Conservation (phyloP, 1,139 yeast species). For the Lodderomyces jiufengensis region DNA sequence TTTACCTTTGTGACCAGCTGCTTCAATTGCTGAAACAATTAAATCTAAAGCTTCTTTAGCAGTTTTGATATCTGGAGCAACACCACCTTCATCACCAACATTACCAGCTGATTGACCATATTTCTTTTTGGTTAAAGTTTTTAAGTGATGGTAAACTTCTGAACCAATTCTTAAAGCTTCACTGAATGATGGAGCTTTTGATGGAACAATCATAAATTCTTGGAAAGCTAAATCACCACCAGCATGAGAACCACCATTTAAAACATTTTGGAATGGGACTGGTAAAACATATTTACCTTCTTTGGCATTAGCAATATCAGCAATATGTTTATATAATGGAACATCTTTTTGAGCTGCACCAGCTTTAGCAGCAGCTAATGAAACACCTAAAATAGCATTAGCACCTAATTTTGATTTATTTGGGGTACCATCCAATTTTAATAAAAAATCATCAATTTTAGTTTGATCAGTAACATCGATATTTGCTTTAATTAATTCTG, state of each 20-base stretch:
- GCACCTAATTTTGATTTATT: slow-evolving; percentile 96
- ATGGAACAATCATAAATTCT: slow-evolving; percentile 98
- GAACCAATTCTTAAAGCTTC: slow-evolving; percentile 95
- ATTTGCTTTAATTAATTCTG: slow-evolving; percentile 74
- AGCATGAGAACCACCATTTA: slow-evolving; percentile 99
- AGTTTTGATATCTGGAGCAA: slow-evolving; percentile 91
- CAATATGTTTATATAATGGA: slow-evolving; percentile 83
- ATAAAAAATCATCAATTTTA: slow-evolving; percentile 75
- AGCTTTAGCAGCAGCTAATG: slow-evolving; percentile 89
- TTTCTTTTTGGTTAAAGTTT: slow-evolving; percentile 82
- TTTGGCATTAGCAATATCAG: slow-evolving; percentile 63
- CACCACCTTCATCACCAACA: slow-evolving; percentile 99
- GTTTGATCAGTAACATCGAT: slow-evolving; percentile 76
- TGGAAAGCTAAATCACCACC: slow-evolving; percentile 98
- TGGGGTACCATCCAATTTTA: slow-evolving; percentile 82
- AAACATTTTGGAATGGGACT: slow-evolving; percentile 95
- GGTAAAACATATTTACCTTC: slow-evolving; percentile 72
- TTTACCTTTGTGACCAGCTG: slow-evolving; percentile 91
- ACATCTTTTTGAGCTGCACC: slow-evolving; percentile 89
- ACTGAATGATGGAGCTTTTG: slow-evolving; percentile 78
- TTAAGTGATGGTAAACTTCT: slow-evolving; percentile 94
- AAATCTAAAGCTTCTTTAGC: slow-evolving; percentile 95
- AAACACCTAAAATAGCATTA: slow-evolving; percentile 92
- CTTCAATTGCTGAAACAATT: slow-evolving; percentile 78
- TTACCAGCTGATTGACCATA: slow-evolving; percentile 98